These are phyloP conservation scores for Rhodotorula glutinis DNA, from an alignment of 1,284 basidiomycete species.

Conservation along the genomic window DNA sequence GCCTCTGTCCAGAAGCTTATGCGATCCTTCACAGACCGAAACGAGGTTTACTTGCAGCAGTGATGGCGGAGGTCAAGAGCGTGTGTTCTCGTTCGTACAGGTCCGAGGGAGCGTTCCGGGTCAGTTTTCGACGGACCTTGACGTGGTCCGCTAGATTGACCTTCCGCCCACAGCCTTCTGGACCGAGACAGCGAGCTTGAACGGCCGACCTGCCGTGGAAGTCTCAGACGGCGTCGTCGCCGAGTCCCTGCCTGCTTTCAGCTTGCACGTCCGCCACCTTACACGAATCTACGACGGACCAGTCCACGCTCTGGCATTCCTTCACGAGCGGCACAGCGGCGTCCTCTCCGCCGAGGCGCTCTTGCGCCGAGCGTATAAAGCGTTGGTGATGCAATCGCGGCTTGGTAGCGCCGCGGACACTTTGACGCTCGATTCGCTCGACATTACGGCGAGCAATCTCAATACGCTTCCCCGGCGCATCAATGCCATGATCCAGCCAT, in stretches of 20 bases:
- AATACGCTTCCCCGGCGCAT: neutral
- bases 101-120: constrained; percentile 1
- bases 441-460: neutral
- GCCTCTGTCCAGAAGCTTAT: no score
- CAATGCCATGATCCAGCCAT: no score
- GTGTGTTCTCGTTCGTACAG: neutral
- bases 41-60: no score
- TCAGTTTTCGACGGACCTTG: neutral
- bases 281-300: neutral
- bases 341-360: neutral
- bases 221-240: no score
- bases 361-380: neutral
- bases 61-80: no score
- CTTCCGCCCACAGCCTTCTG: neutral
- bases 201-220: neutral
- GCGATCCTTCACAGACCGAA: no score
- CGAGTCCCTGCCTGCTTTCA: neutral
- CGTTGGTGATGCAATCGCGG: neutral
- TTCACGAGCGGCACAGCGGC: neutral
- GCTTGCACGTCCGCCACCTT: neutral
- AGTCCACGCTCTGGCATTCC: neutral
- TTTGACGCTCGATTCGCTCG: neutral
- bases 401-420: neutral
- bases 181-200: neutral
- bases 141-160: neutral